Evolutionary conservation across 148 eudicot genomes (phyloP), one percentile per base, ranked within the genome.

Genomic region (Polygonum aviculare): DNA sequence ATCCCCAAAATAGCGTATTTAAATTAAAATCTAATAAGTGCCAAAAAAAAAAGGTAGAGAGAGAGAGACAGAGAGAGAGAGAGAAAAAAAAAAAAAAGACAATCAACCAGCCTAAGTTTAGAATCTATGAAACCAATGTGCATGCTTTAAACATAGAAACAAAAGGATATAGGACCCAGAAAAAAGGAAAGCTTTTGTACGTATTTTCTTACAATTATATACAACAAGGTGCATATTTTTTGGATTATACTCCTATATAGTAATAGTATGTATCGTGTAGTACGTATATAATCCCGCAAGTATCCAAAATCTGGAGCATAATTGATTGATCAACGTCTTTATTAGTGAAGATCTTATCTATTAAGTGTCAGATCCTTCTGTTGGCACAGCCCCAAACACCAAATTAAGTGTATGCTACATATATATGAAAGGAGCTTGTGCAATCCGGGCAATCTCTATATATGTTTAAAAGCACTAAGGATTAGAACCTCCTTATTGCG

Each of bases 71-170:
- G 10, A 10, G 36, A 3, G 38, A 10, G 15, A 60, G 15, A 59
- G 1, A 0, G 0, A 26, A 26, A 26, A 26, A 26, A 26, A 60
- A 26, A 31, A 6, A 38, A 10, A 31, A 15, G 26, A 54, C 15
- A 62, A 36, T 15, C 72, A 67, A 36, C 44, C n/a, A 36, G 72
- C 45, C 41, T 67, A 67, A 67, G 72, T 67, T 15, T 67, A 67
- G 72, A 67, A 67, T 67, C 72, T 36, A 14, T 67, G 38, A 60
- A 67, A 67, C 19, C 72, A 67, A 67, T 62, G 72, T 67, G 72
- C 36, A 35, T 67, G 45, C 72, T 67, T 67, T 67, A 35, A 67
- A 67, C 44, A 67, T 36, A 16, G 21, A 36, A 38, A 67, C 72
- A 67, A 67, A 67, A 38, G 38, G 70, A 44, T 21, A 35, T 67